Base-by-base conservation (phyloP, 2,329 filamentous ascomycete species). In the Chaetomium olivaceum region DNA sequence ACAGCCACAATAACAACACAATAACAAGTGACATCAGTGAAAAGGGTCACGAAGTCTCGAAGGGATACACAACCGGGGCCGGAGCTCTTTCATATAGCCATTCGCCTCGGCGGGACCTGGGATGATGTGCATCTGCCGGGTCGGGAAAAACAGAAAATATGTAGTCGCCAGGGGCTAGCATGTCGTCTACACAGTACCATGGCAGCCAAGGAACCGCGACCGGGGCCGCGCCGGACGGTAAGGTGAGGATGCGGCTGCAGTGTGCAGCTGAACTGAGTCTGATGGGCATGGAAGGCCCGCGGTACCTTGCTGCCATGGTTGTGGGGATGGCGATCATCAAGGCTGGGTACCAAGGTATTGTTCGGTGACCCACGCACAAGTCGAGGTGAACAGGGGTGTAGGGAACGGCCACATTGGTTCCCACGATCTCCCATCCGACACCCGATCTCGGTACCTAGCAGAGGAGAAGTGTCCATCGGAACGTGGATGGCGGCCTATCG, bases 211-310 rank as follows among this genome's bases (percentile, higher is more conserved):
- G 14, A 36, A 57, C 21, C 52, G 31, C 25, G 56, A 29, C 51
- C 52, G n/a, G 39, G 52, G 31, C 56, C 43, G 31, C 29, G 29
- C 39, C 39, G 29, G 61, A 54, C 58, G 46, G 54, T 14, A 57
- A 68, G 63, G 61, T 56, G 61, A 68, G 54, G 63, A 66, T 59
- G 58, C 50, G 58, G 61, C 55, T 62, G 61, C 51, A 66, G 31
- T 52, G 25, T 11, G 23, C 63, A 65, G 63, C 67, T 68, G 67
- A 67, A 64, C 58, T 33, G 31, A 50, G 50, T 62, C 55, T 58
- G 67, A 56, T 60, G 61, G 51, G 50, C 64, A 67, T 58, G 61
- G 23, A 59, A 56, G 27, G n/a, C 31, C 52, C 52, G 57, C 43
- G 59, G 48, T 63, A 55, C 63, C 56, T 39, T 61, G 63, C 27